phyloP scores from a whole-genome alignment of 805 yeast genomes.

The Wickerhamomyces silvicola region DNA sequence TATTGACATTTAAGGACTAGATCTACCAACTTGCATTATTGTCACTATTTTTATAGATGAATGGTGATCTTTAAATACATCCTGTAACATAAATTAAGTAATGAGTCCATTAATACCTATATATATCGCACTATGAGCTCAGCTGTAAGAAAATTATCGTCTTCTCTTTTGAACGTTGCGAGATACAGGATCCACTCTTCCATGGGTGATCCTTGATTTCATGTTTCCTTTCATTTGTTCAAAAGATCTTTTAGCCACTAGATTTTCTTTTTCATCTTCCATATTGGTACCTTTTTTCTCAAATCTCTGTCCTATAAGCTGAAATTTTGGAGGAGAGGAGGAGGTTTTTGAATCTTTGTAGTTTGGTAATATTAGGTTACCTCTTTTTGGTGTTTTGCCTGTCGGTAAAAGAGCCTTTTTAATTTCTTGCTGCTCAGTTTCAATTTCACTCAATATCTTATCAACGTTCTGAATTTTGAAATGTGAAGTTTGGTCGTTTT shows the following conservation, averaged over 20 bases:
- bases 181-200: too few species aligned
- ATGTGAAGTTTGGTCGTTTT: conserved; percentile 8
- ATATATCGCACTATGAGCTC: too few species aligned
- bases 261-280: conserved; percentile 7
- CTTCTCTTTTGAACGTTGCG: too few species aligned
- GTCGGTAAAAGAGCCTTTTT: conserved; percentile 21
- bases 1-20: background rate
- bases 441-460: conserved; percentile 18
- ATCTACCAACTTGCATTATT: too few species aligned
- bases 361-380: conserved; percentile 11
- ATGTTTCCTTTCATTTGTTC: background rate
- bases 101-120: too few species aligned
- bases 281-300: conserved; percentile 9
- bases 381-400: conserved; percentile 25
- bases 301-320: conserved; percentile 21
- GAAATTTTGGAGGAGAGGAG: conserved; percentile 22
- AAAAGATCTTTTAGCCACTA: conserved; percentile 4
- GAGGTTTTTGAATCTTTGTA: conserved; percentile 1
- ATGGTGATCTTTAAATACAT: too few species aligned
- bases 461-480: conserved; percentile 17
- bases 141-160: too few species aligned
- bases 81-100: too few species aligned
- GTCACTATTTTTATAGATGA: too few species aligned
- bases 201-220: too few species aligned
- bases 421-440: conserved; percentile 19